phyloP scores from a whole-genome alignment of 2,329 filamentous ascomycete genomes.

The Meredithiella fracta region DNA sequence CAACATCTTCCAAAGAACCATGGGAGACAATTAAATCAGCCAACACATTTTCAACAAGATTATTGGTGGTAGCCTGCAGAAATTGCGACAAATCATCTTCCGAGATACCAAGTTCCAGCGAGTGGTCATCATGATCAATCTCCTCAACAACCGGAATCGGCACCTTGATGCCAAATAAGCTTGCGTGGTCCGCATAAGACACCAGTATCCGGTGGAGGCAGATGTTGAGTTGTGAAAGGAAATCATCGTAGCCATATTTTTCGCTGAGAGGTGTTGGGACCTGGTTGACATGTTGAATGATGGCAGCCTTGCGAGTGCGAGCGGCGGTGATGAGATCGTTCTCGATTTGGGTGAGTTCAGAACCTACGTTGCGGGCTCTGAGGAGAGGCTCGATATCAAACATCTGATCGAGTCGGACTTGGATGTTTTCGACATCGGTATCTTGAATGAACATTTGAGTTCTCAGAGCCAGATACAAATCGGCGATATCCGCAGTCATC shows the following conservation, averaged over 20 bases:
- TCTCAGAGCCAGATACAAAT: constrained; percentile 12
- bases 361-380: constrained; percentile 6
- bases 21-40: constrained; percentile 19
- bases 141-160: constrained; percentile 20
- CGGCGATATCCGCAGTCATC: constrained; percentile 12
- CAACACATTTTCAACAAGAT: constrained; percentile 26
- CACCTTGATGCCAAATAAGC: constrained; percentile 23
- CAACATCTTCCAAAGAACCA: constrained; percentile 15
- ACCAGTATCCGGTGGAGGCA: constrained; percentile 22
- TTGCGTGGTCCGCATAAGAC: constrained; percentile 22
- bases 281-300: constrained; percentile 8
- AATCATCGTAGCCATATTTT: constrained; percentile 21
- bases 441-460: constrained; percentile 14
- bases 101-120: constrained; percentile 15
- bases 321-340: constrained; percentile 11
- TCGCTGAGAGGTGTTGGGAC: not conserved
- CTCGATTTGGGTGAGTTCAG: constrained; percentile 11
- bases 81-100: constrained; percentile 28
- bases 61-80: constrained; percentile 27
- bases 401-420: constrained; percentile 12
- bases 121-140: constrained; percentile 20
- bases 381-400: constrained; percentile 11
- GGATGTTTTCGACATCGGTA: constrained; percentile 2
- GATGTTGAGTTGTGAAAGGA: constrained; percentile 22
- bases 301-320: constrained; percentile 7